These are phyloP conservation scores for Dentipellis fragilis DNA, from an alignment of 768 basidiomycete genomes.

Conservation along the genomic window DNA sequence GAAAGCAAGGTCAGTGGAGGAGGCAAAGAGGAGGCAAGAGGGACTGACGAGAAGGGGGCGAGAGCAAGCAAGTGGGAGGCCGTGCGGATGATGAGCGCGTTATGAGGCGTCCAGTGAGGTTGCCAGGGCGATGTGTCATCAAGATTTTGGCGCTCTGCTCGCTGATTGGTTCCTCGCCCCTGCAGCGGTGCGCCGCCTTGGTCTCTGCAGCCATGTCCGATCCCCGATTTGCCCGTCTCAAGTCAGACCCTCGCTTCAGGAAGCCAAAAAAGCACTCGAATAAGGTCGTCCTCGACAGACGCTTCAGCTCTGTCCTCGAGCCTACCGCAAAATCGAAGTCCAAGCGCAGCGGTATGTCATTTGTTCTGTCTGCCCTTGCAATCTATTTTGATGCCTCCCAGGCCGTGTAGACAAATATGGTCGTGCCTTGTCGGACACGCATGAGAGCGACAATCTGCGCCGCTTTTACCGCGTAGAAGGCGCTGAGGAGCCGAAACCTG, in stretches of 20 bases:
- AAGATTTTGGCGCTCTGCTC: background rate
- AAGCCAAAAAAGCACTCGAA: slow-evolving; percentile 67
- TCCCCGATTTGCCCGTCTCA: slow-evolving; percentile 79
- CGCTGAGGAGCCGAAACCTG: slow-evolving; percentile 27
- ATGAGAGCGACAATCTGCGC: slow-evolving; percentile 66
- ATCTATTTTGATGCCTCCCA: slow-evolving; percentile 4
- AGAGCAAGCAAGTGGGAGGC: slow-evolving; percentile 8
- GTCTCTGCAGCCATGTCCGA: slow-evolving; percentile 46
- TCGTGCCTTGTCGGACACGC: slow-evolving; percentile 51
- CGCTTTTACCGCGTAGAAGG: slow-evolving; percentile 71
- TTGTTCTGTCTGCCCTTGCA: slow-evolving; percentile 22
- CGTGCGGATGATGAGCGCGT: slow-evolving; percentile 7
- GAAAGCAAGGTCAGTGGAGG: slow-evolving; percentile 8
- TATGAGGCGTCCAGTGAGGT: slow-evolving; percentile 2
- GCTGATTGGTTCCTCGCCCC: slow-evolving; percentile 3
- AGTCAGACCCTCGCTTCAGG: slow-evolving; percentile 89
- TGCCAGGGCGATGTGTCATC: slow-evolving; percentile 1
- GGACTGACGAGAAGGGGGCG: background rate
- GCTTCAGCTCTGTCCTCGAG: slow-evolving; percentile 77
- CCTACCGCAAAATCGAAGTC: slow-evolving; percentile 27
- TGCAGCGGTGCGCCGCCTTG: background rate
- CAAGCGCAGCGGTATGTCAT: background rate
- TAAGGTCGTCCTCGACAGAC: slow-evolving; percentile 85
- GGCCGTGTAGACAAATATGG: slow-evolving; percentile 84
- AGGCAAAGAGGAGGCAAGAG: background rate